Percentiles rank a stretch among this genome's conserved stretches.
Evolutionary conservation across 2,329 filamentous ascomycete genomes (phyloP).

Genomic region (Podosphaera leucotricha): DNA sequence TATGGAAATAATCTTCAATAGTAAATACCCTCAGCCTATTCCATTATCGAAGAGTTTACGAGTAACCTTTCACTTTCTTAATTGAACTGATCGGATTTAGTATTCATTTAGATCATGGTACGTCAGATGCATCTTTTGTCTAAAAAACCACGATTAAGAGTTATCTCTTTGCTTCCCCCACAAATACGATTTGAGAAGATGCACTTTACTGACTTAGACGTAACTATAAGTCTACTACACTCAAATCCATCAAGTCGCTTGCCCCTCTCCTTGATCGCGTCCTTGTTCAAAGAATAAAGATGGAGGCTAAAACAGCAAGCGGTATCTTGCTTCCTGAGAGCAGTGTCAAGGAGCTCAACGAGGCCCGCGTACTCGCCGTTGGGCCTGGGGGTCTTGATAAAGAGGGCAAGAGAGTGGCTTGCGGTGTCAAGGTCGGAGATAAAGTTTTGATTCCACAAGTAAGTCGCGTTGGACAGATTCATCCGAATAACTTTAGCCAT

Average conservation of each 20-base stretch:
- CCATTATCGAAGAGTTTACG: no score
- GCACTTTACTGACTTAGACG: background rate
- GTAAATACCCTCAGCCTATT: no score
- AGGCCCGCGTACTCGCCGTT: constrained; percentile 87
- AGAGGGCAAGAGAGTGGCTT: constrained; percentile 68
- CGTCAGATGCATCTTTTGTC: no score
- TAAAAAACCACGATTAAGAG: no score
- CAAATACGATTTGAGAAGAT: background rate
- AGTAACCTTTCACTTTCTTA: background rate
- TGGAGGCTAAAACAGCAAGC: constrained; percentile 83
- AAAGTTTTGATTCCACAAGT: constrained; percentile 91
- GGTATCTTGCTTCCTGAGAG: constrained; percentile 97
- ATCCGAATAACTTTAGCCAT: no score
- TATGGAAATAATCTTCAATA: background rate
- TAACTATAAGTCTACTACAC: constrained; percentile 36
- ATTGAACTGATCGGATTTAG: background rate
- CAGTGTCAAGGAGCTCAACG: constrained; percentile 93
- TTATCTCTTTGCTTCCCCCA: background rate
- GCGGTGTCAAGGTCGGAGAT: constrained; percentile 66
- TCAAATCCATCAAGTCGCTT: constrained; percentile 90
- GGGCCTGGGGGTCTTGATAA: constrained; percentile 73
- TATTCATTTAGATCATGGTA: background rate
- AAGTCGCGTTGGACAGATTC: constrained; percentile 16
- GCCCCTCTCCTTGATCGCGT: constrained; percentile 93
- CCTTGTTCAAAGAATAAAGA: constrained; percentile 92